phyloP scores from a whole-genome alignment of 345 rosid genomes.

The Clarkia xantiana region DNA sequence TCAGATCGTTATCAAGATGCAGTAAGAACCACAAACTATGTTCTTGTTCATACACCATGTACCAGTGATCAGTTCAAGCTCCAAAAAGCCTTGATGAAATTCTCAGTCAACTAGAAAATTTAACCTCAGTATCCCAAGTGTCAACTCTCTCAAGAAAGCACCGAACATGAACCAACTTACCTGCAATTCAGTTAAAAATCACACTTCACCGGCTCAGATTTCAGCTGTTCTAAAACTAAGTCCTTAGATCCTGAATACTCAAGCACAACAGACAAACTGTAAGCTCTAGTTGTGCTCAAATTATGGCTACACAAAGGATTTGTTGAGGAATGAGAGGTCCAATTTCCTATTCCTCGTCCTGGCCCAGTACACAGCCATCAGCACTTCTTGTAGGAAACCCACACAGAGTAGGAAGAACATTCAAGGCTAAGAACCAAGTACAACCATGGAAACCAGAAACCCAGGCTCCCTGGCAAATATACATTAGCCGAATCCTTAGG shows the following conservation, averaged over 20 bases:
- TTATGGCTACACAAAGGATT: slow-evolving; percentile 22
- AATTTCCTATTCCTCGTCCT: slow-evolving; percentile 13
- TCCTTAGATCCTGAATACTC: slow-evolving; percentile 2
- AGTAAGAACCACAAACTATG: slow-evolving; percentile 38
- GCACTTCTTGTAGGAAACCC: slow-evolving; percentile 11
- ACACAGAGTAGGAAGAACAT: slow-evolving; percentile 1
- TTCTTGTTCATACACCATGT: slow-evolving; percentile 55
- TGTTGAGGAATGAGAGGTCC: slow-evolving; percentile 18
- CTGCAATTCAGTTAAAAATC: slow-evolving; percentile 9
- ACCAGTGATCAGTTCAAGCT: slow-evolving; percentile 19
- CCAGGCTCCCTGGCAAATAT: slow-evolving; percentile 6
- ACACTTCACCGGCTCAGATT: slow-evolving; percentile 8
- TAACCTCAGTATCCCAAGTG: slow-evolving; percentile 7
- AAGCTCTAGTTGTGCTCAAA: slow-evolving; percentile 7
- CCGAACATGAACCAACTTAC: slow-evolving; percentile 3
- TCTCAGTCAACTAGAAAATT: slow-evolving; percentile 7
- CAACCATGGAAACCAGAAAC: slow-evolving; percentile 9
- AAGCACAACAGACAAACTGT: slow-evolving; percentile 6
- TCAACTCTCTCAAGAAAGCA: slow-evolving; percentile 11
- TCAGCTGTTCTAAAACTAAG: slow-evolving; percentile 5
- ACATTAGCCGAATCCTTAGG: slow-evolving; percentile 4
- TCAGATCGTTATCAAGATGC: slow-evolving; percentile 26
- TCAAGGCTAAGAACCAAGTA: slow-evolving; percentile 9
- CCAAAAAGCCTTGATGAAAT: slow-evolving; percentile 8
- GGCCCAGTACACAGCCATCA: slow-evolving; percentile 18